Evolutionary conservation across 2,329 filamentous ascomycete species (phyloP).

Genomic region (Neofusicoccum parvum): DNA sequence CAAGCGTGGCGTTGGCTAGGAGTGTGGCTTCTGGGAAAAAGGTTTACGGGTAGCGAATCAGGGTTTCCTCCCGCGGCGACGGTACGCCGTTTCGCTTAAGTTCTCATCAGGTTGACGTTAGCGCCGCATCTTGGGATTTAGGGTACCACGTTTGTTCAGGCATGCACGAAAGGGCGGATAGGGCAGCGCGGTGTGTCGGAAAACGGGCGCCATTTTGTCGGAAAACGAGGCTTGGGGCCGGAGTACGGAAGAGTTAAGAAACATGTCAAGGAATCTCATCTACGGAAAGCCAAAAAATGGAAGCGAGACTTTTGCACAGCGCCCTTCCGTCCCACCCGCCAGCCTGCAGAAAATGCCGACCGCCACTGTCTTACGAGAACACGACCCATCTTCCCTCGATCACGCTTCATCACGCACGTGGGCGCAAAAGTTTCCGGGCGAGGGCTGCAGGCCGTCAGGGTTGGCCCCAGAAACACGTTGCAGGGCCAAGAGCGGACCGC

Average conservation of each 20-base stretch:
- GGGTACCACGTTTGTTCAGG: constrained; percentile 9
- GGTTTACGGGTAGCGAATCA: constrained; percentile 18
- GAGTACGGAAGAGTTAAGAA: background rate
- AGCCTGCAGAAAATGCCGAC: background rate
- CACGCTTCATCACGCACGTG: constrained; percentile 1
- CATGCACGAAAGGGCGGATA: background rate
- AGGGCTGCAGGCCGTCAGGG: background rate
- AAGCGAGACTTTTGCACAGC: constrained; percentile 6
- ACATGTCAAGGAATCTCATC: constrained; percentile 11
- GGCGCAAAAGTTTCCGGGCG: constrained; percentile 14
- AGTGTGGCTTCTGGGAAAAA: constrained; percentile 12
- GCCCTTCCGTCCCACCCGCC: background rate
- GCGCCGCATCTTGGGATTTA: constrained; percentile 16
- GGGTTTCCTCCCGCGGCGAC: constrained; percentile 16
- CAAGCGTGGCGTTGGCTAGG: constrained; percentile 19
- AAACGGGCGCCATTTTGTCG: background rate
- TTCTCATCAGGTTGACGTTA: constrained; percentile 12
- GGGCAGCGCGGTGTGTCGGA: background rate
- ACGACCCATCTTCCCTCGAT: background rate
- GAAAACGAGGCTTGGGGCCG: background rate
- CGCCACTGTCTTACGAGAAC: constrained; percentile 6
- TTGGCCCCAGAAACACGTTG: background rate
- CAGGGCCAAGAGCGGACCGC: background rate
- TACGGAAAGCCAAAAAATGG: constrained; percentile 10
- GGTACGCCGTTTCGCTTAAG: constrained; percentile 19